Evolutionary conservation across 176 grass and related monocot species (phyloP).

Genomic region (Pharus latifolius): DNA sequence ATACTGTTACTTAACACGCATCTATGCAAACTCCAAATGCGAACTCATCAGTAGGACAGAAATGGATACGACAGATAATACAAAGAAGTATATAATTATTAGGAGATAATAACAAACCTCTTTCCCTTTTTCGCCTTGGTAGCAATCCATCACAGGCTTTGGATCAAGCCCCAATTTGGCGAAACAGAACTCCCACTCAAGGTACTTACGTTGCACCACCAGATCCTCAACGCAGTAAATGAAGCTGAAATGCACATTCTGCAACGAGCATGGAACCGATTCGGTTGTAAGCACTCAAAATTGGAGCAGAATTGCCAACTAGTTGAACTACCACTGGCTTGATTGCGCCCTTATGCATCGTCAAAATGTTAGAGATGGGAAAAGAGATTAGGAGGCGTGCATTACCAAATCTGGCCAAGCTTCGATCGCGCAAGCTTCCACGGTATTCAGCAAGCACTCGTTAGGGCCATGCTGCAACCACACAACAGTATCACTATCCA

Average conservation of each 20-base stretch:
- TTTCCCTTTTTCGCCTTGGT: constrained; percentile 39
- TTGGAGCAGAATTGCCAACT: neutral
- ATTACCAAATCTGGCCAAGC: constrained; percentile 84
- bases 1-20: too few relatives aligned
- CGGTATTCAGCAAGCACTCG: constrained; percentile 84
- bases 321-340: too few relatives aligned
- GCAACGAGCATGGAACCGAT: neutral
- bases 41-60: too few relatives aligned
- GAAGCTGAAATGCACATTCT: constrained; percentile 75
- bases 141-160: constrained; percentile 53
- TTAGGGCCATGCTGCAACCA: constrained; percentile 64
- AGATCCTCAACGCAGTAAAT: constrained; percentile 75
- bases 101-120: constrained; percentile 19
- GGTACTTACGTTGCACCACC: constrained; percentile 33
- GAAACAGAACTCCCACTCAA: constrained; percentile 72
- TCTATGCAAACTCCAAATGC: too few relatives aligned
- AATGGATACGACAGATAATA: neutral
- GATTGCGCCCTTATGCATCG: too few relatives aligned
- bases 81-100: neutral
- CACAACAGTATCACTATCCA: neutral
- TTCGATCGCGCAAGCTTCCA: constrained; percentile 79
- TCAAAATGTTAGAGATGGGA: neutral
- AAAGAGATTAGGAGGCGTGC: neutral
- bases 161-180: constrained; percentile 42
- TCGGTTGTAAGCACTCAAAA: neutral